Base-by-base conservation (phyloP, 1,139 yeast species). In the Pichia sp. region DNA sequence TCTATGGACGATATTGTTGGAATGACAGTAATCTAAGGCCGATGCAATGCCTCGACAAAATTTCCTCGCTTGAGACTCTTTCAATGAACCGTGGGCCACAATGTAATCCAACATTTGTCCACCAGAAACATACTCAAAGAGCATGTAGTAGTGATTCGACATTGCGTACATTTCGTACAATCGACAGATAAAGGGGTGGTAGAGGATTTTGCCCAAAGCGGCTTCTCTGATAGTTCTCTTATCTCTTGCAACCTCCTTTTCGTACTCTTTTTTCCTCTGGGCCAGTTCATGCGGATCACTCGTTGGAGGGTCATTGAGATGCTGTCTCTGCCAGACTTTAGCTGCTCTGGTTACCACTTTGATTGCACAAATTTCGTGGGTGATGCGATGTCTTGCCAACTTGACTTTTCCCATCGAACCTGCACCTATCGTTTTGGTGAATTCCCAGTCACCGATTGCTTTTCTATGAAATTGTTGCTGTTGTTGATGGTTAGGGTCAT, bases 361-460 rank as follows among this genome's bases (percentile, higher is more conserved):
- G 22, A 87, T 87, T 0, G 93, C 98, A 70, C 96, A 90, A 26
- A 87, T 75, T 65, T 90, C 96, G 51, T 80, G 80, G 1, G 96
- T 88, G 41, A 82, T 68, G 58, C 87, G 80, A 70, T 91, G 96
- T 62, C 82, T 85, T 2, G 98, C 98, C 46, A 93, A 74, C 69
- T 95, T 95, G 49, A 93, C 99, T 68, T 93, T 95, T 53, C 99
- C 99, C 99, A 95, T 93, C 1, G 96, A 88, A 3, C 99, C 99
- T 4, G 98, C 96, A 48, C 99, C 99, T 47, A 93, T 88, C 0
- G 97, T 90, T 67, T 90, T 90, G 55, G 89, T 79, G 62, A 93
- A 91, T 63, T 88, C 95, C 99, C 99, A 93, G 60, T 95, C 97
- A 18, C 99, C 99, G 52, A 93, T 85, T 5, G 96, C 79, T 57